A percentile compares a stretch with the other conserved stretches of the same genome.
These are phyloP conservation scores for Catharanthus roseus DNA, from an alignment of 257 asterid genomes.

Conservation along the genomic window DNA sequence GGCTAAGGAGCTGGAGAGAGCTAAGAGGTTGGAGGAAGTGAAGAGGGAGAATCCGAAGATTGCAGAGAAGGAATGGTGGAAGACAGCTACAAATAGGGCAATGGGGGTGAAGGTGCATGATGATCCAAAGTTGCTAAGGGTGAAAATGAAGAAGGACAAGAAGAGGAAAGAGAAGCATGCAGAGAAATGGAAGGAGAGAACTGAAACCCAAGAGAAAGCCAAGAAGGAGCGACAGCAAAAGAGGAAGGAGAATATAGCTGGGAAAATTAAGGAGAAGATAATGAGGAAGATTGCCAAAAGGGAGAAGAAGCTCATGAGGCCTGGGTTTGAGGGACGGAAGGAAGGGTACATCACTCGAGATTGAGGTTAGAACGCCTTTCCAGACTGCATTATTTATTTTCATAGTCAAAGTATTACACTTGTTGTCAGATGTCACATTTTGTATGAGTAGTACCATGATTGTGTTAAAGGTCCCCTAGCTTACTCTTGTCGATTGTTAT, in stretches of 20 bases:
- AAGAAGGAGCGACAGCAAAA: slow-evolving; percentile 64
- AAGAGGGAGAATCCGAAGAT: slow-evolving; percentile 50
- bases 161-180: slow-evolving; percentile 64
- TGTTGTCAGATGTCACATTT: background rate
- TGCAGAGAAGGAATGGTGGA: slow-evolving; percentile 76
- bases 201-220: slow-evolving; percentile 47
- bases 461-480: background rate
- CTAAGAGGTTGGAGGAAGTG: slow-evolving; percentile 55
- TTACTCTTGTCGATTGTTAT: background rate
- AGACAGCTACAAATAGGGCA: slow-evolving; percentile 63
- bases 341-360: slow-evolving; percentile 60
- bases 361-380: slow-evolving; percentile 24
- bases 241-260: slow-evolving; percentile 70
- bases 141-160: slow-evolving; percentile 71
- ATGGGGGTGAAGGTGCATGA: slow-evolving; percentile 90
- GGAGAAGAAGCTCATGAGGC: slow-evolving; percentile 95
- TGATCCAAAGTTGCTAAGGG: slow-evolving; percentile 56
- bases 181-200: slow-evolving; percentile 84
- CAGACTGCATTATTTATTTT: background rate
- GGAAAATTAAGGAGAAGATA: slow-evolving; percentile 69
- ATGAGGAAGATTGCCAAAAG: slow-evolving; percentile 73
- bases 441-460: background rate
- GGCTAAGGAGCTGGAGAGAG: slow-evolving; percentile 55
- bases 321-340: slow-evolving; percentile 87
- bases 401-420: no score